Evolutionary conservation across 2,329 filamentous ascomycete genomes (phyloP).

Genomic region (Colletotrichum shisoi): DNA sequence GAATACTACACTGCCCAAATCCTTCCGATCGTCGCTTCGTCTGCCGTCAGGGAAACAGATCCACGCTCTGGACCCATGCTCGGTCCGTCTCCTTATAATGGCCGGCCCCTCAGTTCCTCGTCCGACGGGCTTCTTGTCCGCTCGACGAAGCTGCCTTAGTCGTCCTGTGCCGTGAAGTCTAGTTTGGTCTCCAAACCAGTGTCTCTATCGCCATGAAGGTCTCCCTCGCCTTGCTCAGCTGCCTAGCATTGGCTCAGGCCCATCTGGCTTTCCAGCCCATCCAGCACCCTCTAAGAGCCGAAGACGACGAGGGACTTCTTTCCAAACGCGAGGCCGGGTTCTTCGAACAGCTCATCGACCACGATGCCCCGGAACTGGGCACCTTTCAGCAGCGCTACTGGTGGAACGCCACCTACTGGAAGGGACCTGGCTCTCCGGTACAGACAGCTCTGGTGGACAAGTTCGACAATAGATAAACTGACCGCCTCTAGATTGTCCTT

Average conservation of each 20-base stretch:
- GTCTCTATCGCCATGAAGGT: slow-evolving; percentile 29
- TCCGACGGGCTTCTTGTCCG: not conserved
- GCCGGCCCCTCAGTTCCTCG: not conserved
- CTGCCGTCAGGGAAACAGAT: not conserved
- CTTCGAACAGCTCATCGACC: slow-evolving; percentile 67
- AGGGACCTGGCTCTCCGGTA: slow-evolving; percentile 63
- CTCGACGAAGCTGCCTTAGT: slow-evolving; percentile 15
- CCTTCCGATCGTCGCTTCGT: slow-evolving; percentile 1
- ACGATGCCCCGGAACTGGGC: slow-evolving; percentile 59
- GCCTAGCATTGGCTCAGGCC: slow-evolving; percentile 23
- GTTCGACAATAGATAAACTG: slow-evolving; percentile 5
- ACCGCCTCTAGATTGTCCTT: slow-evolving; percentile 51
- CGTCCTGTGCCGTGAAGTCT: slow-evolving; percentile 8
- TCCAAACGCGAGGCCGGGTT: slow-evolving; percentile 24
- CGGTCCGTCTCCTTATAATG: slow-evolving; percentile 13
- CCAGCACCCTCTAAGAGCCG: slow-evolving; percentile 24
- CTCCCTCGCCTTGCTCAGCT: slow-evolving; percentile 26
- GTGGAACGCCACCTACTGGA: slow-evolving; percentile 61
- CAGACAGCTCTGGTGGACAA: slow-evolving; percentile 35
- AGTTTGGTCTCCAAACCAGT: not conserved
- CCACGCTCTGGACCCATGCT: slow-evolving; percentile 17
- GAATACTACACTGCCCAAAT: not conserved
- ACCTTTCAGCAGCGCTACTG: slow-evolving; percentile 58
- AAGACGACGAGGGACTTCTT: slow-evolving; percentile 12
- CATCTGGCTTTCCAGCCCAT: slow-evolving; percentile 25